Evolutionary conservation across 768 basidiomycete genomes (phyloP).

Genomic region (Amanita molliuscula): DNA sequence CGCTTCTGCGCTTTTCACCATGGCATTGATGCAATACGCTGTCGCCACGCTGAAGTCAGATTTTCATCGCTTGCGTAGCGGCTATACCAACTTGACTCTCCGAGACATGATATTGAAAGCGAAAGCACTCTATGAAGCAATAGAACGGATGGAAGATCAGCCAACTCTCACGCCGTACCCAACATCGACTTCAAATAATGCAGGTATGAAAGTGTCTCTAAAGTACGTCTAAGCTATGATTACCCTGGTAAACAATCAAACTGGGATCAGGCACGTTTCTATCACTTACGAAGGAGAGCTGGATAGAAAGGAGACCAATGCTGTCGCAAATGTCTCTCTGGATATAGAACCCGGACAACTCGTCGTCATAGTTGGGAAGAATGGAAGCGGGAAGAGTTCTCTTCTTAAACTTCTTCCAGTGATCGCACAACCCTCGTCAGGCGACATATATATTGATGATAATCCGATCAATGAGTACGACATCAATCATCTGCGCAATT

Average conservation of each 20-base stretch:
- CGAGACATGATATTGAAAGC: constrained; percentile 10
- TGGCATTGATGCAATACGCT: constrained; percentile 25
- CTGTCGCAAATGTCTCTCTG: constrained; percentile 24
- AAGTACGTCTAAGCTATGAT: constrained; percentile 8
- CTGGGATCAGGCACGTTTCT: constrained; percentile 11
- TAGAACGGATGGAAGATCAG: constrained; percentile 3
- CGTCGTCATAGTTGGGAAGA: constrained; percentile 47
- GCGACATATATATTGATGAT: constrained; percentile 34
- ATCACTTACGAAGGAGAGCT: constrained; percentile 5
- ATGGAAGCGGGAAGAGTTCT: constrained; percentile 47
- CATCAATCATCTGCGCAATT: constrained; percentile 27
- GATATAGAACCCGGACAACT: constrained; percentile 32
- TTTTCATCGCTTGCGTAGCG: constrained; percentile 7
- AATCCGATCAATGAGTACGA: constrained; percentile 26
- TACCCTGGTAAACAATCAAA: neutral
- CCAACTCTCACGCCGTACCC: constrained; percentile 5
- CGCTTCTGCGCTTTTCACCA: constrained; percentile 18
- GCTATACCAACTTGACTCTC: constrained; percentile 6
- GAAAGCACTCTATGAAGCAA: constrained; percentile 12
- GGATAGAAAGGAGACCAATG: constrained; percentile 17
- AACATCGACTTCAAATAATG: neutral
- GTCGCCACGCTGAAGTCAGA: constrained; percentile 11
- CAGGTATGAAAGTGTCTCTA: constrained; percentile 17
- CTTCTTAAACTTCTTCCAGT: constrained; percentile 40
- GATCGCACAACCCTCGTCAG: constrained; percentile 34